A percentile compares a stretch with the other conserved stretches of the same genome.
Conservation (phyloP, 1,284 basidiomycete genomes). For the Uromyces viciae-fabae region DNA sequence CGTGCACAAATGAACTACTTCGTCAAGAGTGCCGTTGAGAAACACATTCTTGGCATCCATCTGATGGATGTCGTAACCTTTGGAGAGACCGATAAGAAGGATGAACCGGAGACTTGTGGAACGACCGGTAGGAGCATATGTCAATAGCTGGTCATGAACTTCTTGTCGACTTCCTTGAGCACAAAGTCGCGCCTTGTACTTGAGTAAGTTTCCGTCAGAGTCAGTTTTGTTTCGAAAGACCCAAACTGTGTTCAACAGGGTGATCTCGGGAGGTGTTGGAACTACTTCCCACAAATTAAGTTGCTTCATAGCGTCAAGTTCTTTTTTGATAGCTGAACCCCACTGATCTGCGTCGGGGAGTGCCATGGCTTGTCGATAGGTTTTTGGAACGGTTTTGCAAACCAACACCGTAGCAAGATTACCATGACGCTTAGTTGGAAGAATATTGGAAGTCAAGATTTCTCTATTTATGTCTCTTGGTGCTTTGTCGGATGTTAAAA, state of each 20-base stretch:
- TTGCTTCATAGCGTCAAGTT: neutral
- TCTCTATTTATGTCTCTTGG: neutral
- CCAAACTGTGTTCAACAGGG: neutral
- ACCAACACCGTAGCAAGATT: neutral
- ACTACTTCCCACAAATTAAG: neutral
- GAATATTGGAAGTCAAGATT: neutral
- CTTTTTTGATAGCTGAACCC: neutral
- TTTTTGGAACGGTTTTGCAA: neutral
- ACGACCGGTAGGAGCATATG: neutral
- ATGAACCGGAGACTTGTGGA: neutral
- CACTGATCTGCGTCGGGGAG: neutral
- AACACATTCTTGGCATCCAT: conserved; percentile 30
- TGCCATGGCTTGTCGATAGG: neutral
- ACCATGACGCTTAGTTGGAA: neutral
- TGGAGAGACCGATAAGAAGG: neutral
- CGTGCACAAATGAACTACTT: neutral
- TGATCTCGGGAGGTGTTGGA: neutral
- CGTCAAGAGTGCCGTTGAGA: neutral
- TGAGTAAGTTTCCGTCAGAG: neutral
- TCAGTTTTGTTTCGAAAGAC: neutral
- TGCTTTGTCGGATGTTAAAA: neutral
- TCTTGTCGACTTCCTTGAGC: conserved; percentile 14
- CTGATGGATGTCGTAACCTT: neutral
- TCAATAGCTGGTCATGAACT: neutral
- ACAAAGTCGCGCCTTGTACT: neutral